Base-by-base conservation (phyloP, 2,329 filamentous ascomycete species). In the Xylaria sp. region DNA sequence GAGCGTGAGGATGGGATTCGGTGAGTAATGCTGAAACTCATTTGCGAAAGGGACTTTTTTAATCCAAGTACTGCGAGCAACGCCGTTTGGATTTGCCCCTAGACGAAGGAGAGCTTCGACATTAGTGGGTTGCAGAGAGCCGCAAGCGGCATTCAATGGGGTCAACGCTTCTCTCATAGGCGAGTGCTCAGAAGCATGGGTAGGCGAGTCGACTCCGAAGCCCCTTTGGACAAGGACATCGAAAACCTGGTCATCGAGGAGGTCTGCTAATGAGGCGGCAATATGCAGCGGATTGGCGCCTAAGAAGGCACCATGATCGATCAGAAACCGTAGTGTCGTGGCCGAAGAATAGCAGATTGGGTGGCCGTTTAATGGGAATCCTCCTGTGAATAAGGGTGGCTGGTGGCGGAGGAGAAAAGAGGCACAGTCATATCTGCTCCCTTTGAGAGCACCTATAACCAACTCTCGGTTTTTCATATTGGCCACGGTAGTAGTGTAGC, bases 41-140 rank as follows among this genome's bases (percentile, higher is more conserved):
- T 0, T 17, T 3, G 36, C n/a, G 0, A 30, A 4, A 14, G n/a
- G 12, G 1, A 7, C 17, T 42, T 39, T 61, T 11, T 3, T 12
- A 8, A 68, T 57, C 24, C 11, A 65, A 53, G 4, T 14, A 32
- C 4, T 14, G 17, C 24, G 4, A 24, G 1, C 17, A 5, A 45
- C 8, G 2, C 65, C 65, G 8, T 68, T 65, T 9, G 65, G 65
- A 7, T 61, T 61, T 14, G 61, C 61, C 7, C 65, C 56, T 12
- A 65, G 21, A 12, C 45, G 65, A 32, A 68, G 65, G 36, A 68
- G 65, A 27, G 50, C 9, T n/a, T 57, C 51, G 11, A 61, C 30
- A 14, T 21, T 61, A 1, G 8, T 14, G n/a, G 50, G 61, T 34
- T 57, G 21, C 1, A 57, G 11, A 4, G 1, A 3, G 0, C 19